phyloP scores from a whole-genome alignment of 192 early-diverging fungal genomes.

The Phlyctochytrium planicorne region DNA sequence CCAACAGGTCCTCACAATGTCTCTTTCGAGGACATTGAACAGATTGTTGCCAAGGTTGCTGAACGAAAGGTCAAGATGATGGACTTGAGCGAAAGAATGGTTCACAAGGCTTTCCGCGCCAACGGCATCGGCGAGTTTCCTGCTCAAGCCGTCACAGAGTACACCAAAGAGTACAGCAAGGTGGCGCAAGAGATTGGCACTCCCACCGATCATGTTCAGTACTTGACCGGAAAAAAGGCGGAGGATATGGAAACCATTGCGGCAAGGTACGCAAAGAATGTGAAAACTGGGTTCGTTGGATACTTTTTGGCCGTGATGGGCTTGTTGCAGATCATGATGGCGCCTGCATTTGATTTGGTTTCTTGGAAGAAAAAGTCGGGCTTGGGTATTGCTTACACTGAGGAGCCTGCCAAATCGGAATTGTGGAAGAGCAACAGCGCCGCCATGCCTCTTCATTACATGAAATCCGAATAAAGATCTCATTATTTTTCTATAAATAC shows the following conservation, averaged over 20 bases:
- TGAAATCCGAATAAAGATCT: too few relatives aligned
- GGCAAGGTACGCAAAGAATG: neutral
- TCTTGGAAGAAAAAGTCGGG: too few relatives aligned
- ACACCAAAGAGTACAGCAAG: neutral
- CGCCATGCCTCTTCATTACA: too few relatives aligned
- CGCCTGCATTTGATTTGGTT: neutral
- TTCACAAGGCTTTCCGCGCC: neutral
- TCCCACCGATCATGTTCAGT: slow-evolving; percentile 5
- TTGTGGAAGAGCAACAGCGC: too few relatives aligned
- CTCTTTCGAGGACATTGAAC: too few relatives aligned
- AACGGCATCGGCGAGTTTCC: neutral
- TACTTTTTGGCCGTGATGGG: neutral
- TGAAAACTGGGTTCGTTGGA: neutral
- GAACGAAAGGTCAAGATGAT: too few relatives aligned
- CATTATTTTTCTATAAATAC: too few relatives aligned
- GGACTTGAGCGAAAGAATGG: too few relatives aligned
- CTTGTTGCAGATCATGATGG: neutral
- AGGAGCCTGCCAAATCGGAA: too few relatives aligned
- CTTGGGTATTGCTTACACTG: too few relatives aligned
- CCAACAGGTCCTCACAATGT: too few relatives aligned
- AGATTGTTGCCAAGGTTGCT: too few relatives aligned
- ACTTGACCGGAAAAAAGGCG: neutral
- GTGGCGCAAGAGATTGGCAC: neutral
- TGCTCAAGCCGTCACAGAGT: neutral
- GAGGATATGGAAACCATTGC: neutral